These are phyloP conservation scores for Cytospora mali DNA, from an alignment of 2,329 filamentous ascomycete species.

Conservation along the genomic window DNA sequence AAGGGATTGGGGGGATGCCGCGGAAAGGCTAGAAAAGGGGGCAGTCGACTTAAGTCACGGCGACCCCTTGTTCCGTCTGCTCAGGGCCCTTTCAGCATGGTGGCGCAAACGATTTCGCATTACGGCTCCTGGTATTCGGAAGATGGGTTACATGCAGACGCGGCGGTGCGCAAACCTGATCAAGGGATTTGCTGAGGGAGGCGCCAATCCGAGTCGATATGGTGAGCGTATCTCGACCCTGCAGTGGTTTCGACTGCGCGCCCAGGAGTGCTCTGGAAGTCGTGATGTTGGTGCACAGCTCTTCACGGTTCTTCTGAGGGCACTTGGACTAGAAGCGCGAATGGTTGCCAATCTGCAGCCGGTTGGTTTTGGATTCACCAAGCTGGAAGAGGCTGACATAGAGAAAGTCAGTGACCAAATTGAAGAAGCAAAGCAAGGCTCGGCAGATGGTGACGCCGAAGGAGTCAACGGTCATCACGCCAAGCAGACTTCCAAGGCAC, in stretches of 20 bases:
- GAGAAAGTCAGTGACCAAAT: slow-evolving; percentile 40
- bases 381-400: slow-evolving; percentile 73
- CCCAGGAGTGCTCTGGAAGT: slow-evolving; percentile 74
- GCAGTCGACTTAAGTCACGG: slow-evolving; percentile 77
- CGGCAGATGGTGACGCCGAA: slow-evolving; percentile 11
- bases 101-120: slow-evolving; percentile 86
- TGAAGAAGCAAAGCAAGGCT: slow-evolving; percentile 29
- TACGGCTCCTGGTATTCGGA: slow-evolving; percentile 79
- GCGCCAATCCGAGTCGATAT: slow-evolving; percentile 64
- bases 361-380: slow-evolving; percentile 88
- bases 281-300: slow-evolving; percentile 87
- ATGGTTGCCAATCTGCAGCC: slow-evolving; percentile 86
- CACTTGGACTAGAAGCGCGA: slow-evolving; percentile 77
- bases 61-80: slow-evolving; percentile 76
- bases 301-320: slow-evolving; percentile 83
- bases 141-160: slow-evolving; percentile 84
- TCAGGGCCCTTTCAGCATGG: slow-evolving; percentile 77
- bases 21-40: slow-evolving; percentile 69
- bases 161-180: slow-evolving; percentile 73
- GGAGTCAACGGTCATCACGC: slow-evolving; percentile 30
- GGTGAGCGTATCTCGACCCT: slow-evolving; percentile 75
- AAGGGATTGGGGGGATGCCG: slow-evolving; percentile 72
- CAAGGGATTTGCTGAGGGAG: slow-evolving; percentile 67
- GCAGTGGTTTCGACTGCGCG: slow-evolving; percentile 68
- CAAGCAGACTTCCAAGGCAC: slow-evolving; percentile 23